Percentiles rank a stretch among this genome's conserved stretches.
Conservation (phyloP, 1,284 basidiomycete genomes). For the Leccinum subrobustum region DNA sequence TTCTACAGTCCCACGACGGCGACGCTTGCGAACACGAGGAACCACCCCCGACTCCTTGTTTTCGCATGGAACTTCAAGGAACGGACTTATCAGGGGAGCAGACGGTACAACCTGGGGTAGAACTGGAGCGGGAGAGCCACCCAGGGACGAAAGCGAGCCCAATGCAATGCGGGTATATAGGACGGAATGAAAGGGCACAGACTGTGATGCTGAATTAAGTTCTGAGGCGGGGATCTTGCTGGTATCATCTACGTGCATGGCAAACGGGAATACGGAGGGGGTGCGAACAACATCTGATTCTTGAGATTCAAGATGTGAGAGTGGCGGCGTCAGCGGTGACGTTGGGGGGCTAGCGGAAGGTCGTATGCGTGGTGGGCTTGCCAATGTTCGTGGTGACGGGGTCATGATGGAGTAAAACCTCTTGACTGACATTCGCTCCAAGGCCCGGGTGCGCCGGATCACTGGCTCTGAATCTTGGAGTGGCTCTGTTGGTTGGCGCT, state of each 20-base stretch:
- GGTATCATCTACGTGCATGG: slow-evolving; percentile 39
- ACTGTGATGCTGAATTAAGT: slow-evolving; percentile 37
- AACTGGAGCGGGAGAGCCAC: slow-evolving; percentile 7
- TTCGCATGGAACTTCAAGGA: slow-evolving; percentile 12
- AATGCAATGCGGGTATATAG: slow-evolving; percentile 39
- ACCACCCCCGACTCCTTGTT: slow-evolving; percentile 7
- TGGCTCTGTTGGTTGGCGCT: slow-evolving; percentile 52
- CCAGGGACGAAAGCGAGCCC: slow-evolving; percentile 23
- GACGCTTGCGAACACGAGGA: slow-evolving; percentile 15
- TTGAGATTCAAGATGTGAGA: slow-evolving; percentile 38
- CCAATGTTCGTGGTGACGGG: slow-evolving; percentile 4
- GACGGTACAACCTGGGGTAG: slow-evolving; percentile 12
- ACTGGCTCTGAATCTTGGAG: slow-evolving; percentile 27
- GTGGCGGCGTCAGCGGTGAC: slow-evolving; percentile 27
- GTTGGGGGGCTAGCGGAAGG: slow-evolving; percentile 23
- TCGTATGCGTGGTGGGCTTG: slow-evolving; percentile 6
- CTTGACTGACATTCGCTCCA: slow-evolving; percentile 21
- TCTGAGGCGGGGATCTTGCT: slow-evolving; percentile 39
- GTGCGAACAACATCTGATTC: slow-evolving; percentile 47
- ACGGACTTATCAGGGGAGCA: slow-evolving; percentile 6
- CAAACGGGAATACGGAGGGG: slow-evolving; percentile 53
- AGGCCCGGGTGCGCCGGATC: slow-evolving; percentile 14
- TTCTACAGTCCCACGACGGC: slow-evolving; percentile 2
- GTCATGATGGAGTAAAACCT: slow-evolving; percentile 18
- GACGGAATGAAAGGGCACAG: slow-evolving; percentile 29